phyloP scores from a whole-genome alignment of 1,139 yeast genomes.

The Ogataea hybrid region DNA sequence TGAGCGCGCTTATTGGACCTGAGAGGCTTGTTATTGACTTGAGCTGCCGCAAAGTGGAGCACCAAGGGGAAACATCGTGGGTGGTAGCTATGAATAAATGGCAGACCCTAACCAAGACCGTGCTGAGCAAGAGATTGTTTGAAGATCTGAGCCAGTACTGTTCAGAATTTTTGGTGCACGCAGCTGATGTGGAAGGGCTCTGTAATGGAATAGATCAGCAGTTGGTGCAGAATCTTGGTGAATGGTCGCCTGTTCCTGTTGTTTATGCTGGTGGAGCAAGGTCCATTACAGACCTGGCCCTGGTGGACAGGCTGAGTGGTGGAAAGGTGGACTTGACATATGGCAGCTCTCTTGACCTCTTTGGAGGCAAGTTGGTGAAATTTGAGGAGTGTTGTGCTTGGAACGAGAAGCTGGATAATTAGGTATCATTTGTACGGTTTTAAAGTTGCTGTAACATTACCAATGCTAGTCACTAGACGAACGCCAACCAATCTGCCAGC shows the following conservation, averaged over 20 bases:
- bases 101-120: slow-evolving; percentile 81
- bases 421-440: slow-evolving; percentile 7
- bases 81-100: slow-evolving; percentile 95
- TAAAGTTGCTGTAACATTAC: slow-evolving; percentile 8
- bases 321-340: slow-evolving; percentile 89
- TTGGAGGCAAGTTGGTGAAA: slow-evolving; percentile 81
- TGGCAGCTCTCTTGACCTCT: slow-evolving; percentile 91
- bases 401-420: slow-evolving; percentile 43
- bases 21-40: slow-evolving; percentile 80
- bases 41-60: slow-evolving; percentile 62
- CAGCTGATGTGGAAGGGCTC: slow-evolving; percentile 97
- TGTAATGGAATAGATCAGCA: slow-evolving; percentile 88
- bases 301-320: slow-evolving; percentile 62
- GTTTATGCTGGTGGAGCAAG: slow-evolving; percentile 98
- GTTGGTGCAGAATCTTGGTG: slow-evolving; percentile 66
- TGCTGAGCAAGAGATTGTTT: slow-evolving; percentile 54
- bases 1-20: slow-evolving; percentile 57
- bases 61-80: slow-evolving; percentile 51
- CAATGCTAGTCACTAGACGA: slow-evolving; percentile 10
- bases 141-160: slow-evolving; percentile 59
- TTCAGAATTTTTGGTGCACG: slow-evolving; percentile 87
- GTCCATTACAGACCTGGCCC: slow-evolving; percentile 60
- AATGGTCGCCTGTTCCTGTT: slow-evolving; percentile 76
- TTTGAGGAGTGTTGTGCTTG: slow-evolving; percentile 73
- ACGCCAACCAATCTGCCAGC: slow-evolving; percentile 23